Percentiles rank a stretch among this genome's conserved stretches.
Evolutionary conservation across 2,329 filamentous ascomycete genomes (phyloP).

Genomic region (Claviceps digitariae): DNA sequence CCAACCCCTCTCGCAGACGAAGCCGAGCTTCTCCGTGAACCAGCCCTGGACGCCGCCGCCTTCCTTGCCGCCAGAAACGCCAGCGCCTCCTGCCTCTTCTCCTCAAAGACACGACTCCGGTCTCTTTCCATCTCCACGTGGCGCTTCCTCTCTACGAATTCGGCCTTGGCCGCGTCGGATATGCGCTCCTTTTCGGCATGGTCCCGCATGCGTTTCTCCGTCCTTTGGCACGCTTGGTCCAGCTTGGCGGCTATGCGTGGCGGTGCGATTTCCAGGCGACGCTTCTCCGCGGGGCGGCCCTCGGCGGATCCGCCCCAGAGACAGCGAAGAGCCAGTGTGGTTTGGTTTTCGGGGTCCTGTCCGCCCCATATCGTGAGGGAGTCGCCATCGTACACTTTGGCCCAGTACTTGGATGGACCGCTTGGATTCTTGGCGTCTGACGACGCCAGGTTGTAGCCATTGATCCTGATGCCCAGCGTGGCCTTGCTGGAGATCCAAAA

Average conservation of each 20-base stretch:
- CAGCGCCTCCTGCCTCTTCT: slow-evolving; percentile 31
- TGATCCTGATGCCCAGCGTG: slow-evolving; percentile 62
- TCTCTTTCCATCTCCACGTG: slow-evolving; percentile 32
- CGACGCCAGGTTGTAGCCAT: slow-evolving; percentile 51
- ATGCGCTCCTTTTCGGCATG: slow-evolving; percentile 25
- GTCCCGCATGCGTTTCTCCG: slow-evolving; percentile 31
- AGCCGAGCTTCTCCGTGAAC: slow-evolving; percentile 15
- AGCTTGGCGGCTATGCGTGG: slow-evolving; percentile 28
- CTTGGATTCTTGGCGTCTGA: slow-evolving; percentile 39
- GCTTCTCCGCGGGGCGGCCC: slow-evolving; percentile 18
- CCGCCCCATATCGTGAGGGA: slow-evolving; percentile 57
- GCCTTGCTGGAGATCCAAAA: slow-evolving; percentile 73
- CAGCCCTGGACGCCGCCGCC: slow-evolving; percentile 3
- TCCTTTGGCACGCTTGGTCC: slow-evolving; percentile 32
- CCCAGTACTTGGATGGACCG: slow-evolving; percentile 46
- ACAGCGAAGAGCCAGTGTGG: slow-evolving; percentile 38
- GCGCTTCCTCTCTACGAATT: slow-evolving; percentile 28
- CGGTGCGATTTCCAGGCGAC: slow-evolving; percentile 21
- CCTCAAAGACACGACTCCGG: slow-evolving; percentile 36
- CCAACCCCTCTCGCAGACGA: background rate
- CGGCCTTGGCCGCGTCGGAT: slow-evolving; percentile 29
- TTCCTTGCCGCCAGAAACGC: slow-evolving; percentile 22
- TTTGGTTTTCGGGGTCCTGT: slow-evolving; percentile 25
- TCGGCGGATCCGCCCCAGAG: slow-evolving; percentile 41
- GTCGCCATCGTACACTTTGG: slow-evolving; percentile 64